These are phyloP conservation scores for Furcasterigmium sp. DNA, from an alignment of 2,329 filamentous ascomycete genomes.

Conservation along the genomic window DNA sequence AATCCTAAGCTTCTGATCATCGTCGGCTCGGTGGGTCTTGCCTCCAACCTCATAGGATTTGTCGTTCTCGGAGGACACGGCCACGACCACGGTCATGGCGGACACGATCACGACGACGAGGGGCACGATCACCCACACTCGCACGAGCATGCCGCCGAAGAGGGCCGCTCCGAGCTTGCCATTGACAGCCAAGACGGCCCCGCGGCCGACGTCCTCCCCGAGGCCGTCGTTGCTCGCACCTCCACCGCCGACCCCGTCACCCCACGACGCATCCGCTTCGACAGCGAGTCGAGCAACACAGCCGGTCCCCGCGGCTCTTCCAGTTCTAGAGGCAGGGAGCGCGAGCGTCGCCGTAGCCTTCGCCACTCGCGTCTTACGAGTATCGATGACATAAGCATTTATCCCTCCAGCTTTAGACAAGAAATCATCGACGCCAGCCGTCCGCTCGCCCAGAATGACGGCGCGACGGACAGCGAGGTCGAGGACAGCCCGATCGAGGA, in stretches of 20 bases:
- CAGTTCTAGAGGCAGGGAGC: constrained; percentile 31
- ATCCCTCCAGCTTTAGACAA: constrained; percentile 85
- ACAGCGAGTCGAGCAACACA: constrained; percentile 21
- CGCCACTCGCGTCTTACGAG: constrained; percentile 57
- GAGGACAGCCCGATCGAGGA: constrained; percentile 43
- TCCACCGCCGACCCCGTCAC: constrained; percentile 24
- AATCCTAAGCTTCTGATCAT: constrained; percentile 85
- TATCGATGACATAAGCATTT: constrained; percentile 72
- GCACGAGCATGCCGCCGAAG: constrained; percentile 40
- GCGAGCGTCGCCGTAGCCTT: constrained; percentile 34
- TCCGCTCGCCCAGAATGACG: constrained; percentile 33
- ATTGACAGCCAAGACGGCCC: constrained; percentile 42
- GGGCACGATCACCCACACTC: constrained; percentile 28
- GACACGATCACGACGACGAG: constrained; percentile 45
- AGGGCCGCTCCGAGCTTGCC: constrained; percentile 41
- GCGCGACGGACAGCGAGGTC: constrained; percentile 48
- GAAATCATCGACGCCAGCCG: constrained; percentile 85
- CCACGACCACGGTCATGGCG: constrained; percentile 65
- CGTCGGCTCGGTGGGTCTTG: constrained; percentile 79
- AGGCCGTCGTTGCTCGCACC: constrained; percentile 51
- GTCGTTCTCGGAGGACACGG: constrained; percentile 91
- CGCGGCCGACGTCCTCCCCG: constrained; percentile 43
- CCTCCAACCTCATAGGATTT: constrained; percentile 85
- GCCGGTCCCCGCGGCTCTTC: constrained; percentile 22
- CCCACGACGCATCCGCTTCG: constrained; percentile 34